Evolutionary conservation across 2,329 filamentous ascomycete genomes (phyloP).

Genomic region (Clarireedia sp.): DNA sequence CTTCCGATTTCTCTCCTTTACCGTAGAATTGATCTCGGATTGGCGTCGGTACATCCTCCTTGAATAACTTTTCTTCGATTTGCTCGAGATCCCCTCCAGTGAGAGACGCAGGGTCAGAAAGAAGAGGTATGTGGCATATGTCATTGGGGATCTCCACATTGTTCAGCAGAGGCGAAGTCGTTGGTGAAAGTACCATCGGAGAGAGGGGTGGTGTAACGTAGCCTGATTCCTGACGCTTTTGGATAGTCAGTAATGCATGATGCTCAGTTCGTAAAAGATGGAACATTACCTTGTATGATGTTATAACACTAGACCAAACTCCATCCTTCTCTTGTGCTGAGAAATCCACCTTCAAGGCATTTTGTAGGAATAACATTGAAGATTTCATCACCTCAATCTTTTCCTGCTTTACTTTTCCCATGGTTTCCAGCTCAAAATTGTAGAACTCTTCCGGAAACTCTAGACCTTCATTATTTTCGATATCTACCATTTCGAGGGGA

Average conservation of each 20-base stretch:
- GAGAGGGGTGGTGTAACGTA: conserved; percentile 27
- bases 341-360: conserved; percentile 15
- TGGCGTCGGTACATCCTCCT: conserved; percentile 23
- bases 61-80: conserved; percentile 24
- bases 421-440: conserved; percentile 11
- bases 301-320: conserved; percentile 15
- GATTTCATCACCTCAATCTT: conserved; percentile 24
- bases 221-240: conserved; percentile 11
- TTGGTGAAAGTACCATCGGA: conserved; percentile 12
- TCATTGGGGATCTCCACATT: conserved; percentile 11
- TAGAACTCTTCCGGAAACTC: conserved; percentile 16
- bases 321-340: conserved; percentile 18
- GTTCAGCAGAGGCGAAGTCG: conserved; percentile 19
- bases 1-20: conserved; percentile 13
- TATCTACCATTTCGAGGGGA: conserved; percentile 24
- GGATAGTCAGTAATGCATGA: neutral
- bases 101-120: conserved; percentile 21
- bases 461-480: conserved; percentile 23
- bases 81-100: conserved; percentile 21
- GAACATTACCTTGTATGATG: conserved; percentile 25
- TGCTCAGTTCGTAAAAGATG: neutral
- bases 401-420: conserved; percentile 16
- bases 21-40: conserved; percentile 3
- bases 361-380: conserved; percentile 19
- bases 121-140: conserved; percentile 19